Evolutionary conservation across 768 basidiomycete species (phyloP).

Genomic region (Mycena albidolilacea): DNA sequence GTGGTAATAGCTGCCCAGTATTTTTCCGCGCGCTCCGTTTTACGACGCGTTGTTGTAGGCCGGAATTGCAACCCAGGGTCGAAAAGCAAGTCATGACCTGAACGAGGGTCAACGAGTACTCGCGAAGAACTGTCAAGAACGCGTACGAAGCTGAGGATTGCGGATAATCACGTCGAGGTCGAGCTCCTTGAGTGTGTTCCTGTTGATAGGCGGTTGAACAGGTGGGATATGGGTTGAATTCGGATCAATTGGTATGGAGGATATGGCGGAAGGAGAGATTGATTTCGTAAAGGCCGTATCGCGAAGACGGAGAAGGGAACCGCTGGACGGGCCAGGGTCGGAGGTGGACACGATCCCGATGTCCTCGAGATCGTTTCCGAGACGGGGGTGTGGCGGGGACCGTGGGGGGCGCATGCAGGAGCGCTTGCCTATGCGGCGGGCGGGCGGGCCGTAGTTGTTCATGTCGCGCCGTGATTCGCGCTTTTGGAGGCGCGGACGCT

Average conservation of each 20-base stretch:
- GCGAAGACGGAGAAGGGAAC: slow-evolving; percentile 57
- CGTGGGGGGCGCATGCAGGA: slow-evolving; percentile 46
- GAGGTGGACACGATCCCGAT: slow-evolving; percentile 59
- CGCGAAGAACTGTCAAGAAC: slow-evolving; percentile 32
- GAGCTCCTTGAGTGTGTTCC: slow-evolving; percentile 86
- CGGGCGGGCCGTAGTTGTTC: slow-evolving; percentile 33
- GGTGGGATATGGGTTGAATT: slow-evolving; percentile 75
- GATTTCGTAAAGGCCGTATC: slow-evolving; percentile 50
- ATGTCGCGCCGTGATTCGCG: slow-evolving; percentile 42
- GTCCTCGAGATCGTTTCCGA: slow-evolving; percentile 62
- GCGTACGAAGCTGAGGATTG: slow-evolving; percentile 92
- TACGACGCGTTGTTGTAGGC: slow-evolving; percentile 81
- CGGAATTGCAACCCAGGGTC: slow-evolving; percentile 89
- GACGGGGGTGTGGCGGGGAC: slow-evolving; percentile 49
- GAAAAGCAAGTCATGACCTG: slow-evolving; percentile 92
- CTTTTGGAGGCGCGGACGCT: slow-evolving; percentile 61
- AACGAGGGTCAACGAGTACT: slow-evolving; percentile 35
- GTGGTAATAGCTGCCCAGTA: slow-evolving; percentile 89
- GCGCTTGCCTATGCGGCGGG: slow-evolving; percentile 41
- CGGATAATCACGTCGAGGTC: slow-evolving; percentile 89
- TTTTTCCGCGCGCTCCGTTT: slow-evolving; percentile 78
- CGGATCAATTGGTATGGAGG: slow-evolving; percentile 59
- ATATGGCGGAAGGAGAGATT: slow-evolving; percentile 46
- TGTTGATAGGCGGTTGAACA: slow-evolving; percentile 82
- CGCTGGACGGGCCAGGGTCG: slow-evolving; percentile 61